phyloP scores from a whole-genome alignment of 306 rosid species.

The Acacia crassicarpa region DNA sequence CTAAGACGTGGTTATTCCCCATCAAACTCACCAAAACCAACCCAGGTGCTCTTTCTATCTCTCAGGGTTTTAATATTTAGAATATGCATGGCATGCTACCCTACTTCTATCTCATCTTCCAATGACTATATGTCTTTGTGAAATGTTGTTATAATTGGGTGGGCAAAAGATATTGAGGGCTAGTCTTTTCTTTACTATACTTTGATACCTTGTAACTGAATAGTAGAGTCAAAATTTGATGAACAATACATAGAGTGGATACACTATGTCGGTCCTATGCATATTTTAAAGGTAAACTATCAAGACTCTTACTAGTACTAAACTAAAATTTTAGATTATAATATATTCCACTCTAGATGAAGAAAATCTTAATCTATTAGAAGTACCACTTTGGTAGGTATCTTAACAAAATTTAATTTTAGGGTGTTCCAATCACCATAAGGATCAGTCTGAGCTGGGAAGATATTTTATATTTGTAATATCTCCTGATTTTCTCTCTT shows the following conservation, averaged over 20 bases:
- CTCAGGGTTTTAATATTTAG: constrained; percentile 10
- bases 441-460: neutral
- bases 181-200: neutral
- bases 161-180: neutral
- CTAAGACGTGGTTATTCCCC: constrained; percentile 94
- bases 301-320: neutral
- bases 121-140: neutral
- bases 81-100: neutral
- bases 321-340: neutral
- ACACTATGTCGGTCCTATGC: neutral
- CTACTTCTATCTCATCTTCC: constrained; percentile 5
- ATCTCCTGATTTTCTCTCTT: neutral
- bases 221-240: neutral
- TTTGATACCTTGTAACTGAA: neutral
- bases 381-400: neutral
- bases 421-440: neutral
- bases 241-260: neutral
- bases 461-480: neutral
- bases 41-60: constrained; percentile 57
- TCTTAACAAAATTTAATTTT: too few species aligned
- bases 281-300: neutral
- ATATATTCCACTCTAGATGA: neutral
- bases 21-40: constrained; percentile 74
- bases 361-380: neutral
- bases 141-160: neutral